Evolutionary conservation across 2,329 filamentous ascomycete genomes (phyloP).

Genomic region (Fusarium sulawesiense): DNA sequence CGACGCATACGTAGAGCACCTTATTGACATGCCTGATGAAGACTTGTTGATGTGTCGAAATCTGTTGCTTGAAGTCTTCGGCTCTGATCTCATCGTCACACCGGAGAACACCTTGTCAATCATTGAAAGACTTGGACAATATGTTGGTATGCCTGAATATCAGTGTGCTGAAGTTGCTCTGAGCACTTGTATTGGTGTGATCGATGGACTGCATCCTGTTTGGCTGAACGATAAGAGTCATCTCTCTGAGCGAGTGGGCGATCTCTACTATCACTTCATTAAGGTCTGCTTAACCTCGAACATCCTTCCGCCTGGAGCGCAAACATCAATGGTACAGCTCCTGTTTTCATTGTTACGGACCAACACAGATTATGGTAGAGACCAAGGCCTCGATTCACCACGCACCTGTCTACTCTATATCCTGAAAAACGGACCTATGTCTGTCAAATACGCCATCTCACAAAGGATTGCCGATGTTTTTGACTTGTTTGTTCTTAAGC

Average conservation of each 20-base stretch:
- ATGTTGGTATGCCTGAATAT: slow-evolving; percentile 69
- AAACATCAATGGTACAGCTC: slow-evolving; percentile 74
- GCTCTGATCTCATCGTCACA: slow-evolving; percentile 63
- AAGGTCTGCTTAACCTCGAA: slow-evolving; percentile 73
- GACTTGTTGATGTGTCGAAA: slow-evolving; percentile 64
- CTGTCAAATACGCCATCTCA: slow-evolving; percentile 81
- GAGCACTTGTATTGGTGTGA: slow-evolving; percentile 73
- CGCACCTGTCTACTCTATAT: slow-evolving; percentile 81
- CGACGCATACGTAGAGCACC: slow-evolving; percentile 60
- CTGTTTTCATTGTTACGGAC: slow-evolving; percentile 76
- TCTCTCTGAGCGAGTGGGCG: slow-evolving; percentile 73
- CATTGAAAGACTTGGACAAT: slow-evolving; percentile 61
- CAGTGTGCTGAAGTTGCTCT: slow-evolving; percentile 80
- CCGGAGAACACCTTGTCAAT: slow-evolving; percentile 60
- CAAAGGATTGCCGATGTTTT: slow-evolving; percentile 79
- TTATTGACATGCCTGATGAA: slow-evolving; percentile 63
- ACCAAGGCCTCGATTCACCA: slow-evolving; percentile 66
- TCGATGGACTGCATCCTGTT: slow-evolving; percentile 70
- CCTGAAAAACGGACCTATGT: slow-evolving; percentile 72
- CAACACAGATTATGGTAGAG: slow-evolving; percentile 74
- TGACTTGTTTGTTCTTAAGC: slow-evolving; percentile 80
- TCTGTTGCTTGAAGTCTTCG: slow-evolving; percentile 64
- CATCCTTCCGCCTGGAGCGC: slow-evolving; percentile 75
- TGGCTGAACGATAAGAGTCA: slow-evolving; percentile 72
- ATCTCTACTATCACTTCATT: slow-evolving; percentile 84